A percentile compares a stretch with the other conserved stretches of the same genome.
phyloP scores from a whole-genome alignment of 1,284 basidiomycete species.

The Ganoderma meredithae region DNA sequence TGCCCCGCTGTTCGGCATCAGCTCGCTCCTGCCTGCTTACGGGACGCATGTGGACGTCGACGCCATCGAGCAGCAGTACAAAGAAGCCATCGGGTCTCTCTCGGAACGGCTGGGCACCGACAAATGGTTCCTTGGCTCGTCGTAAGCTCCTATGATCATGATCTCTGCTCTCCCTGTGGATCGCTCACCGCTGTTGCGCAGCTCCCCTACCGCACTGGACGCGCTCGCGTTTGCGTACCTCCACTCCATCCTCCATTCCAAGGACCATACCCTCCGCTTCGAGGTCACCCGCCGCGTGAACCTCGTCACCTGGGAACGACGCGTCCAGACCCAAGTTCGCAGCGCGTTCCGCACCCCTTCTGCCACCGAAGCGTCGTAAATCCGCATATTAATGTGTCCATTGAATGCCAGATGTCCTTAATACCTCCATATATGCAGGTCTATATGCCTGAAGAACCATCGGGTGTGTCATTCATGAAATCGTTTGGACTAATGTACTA shows the following conservation, averaged over 20 bases:
- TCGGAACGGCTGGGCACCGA: constrained; percentile 77
- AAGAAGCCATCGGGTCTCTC: constrained; percentile 74
- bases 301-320: constrained; percentile 78
- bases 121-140: constrained; percentile 80
- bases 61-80: constrained; percentile 62
- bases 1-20: constrained; percentile 71
- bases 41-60: constrained; percentile 60
- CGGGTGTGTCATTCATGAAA: background rate
- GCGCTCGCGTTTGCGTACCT: constrained; percentile 83
- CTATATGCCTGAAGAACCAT: background rate
- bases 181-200: constrained; percentile 38
- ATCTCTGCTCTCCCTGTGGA: background rate
- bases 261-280: constrained; percentile 57
- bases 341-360: constrained; percentile 51
- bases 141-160: constrained; percentile 50
- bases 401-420: background rate
- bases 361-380: constrained; percentile 3
- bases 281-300: constrained; percentile 76
- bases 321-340: constrained; percentile 66
- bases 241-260: constrained; percentile 64
- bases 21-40: constrained; percentile 64
- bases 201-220: constrained; percentile 77
- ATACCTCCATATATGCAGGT: background rate
- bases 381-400: background rate
- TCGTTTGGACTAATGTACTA: background rate